A percentile compares a stretch with the other conserved stretches of the same genome.
phyloP scores from a whole-genome alignment of 176 grass and related monocot species.

The Oropetium thomaeum region DNA sequence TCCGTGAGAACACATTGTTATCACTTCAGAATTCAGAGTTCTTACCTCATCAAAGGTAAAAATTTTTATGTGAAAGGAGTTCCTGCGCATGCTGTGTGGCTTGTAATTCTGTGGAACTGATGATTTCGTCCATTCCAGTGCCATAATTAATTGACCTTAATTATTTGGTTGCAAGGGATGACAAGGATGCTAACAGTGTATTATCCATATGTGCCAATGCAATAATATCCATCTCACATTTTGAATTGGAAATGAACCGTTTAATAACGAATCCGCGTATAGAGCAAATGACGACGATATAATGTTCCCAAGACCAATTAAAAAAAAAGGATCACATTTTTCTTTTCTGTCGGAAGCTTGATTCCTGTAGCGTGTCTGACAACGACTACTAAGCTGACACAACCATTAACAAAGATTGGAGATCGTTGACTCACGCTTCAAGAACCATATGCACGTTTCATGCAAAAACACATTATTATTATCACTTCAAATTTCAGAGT shows the following conservation, averaged over 20 bases:
- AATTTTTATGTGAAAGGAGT: not conserved
- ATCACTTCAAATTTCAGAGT: not conserved
- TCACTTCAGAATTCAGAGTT: not conserved
- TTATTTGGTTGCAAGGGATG: not conserved
- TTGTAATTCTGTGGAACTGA: not conserved
- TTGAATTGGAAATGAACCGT: not conserved
- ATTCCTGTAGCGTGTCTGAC: conserved; percentile 13
- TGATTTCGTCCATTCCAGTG: too few relatives aligned
- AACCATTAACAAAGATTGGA: not conserved
- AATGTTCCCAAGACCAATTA: not conserved
- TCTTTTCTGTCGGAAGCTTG: too few relatives aligned
- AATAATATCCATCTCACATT: not conserved
- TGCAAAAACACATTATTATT: not conserved
- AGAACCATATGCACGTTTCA: too few relatives aligned
- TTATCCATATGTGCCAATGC: not conserved
- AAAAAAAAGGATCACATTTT: too few relatives aligned
- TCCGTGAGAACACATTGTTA: too few relatives aligned
- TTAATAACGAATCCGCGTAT: not conserved
- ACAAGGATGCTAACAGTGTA: not conserved
- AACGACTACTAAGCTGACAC: not conserved
- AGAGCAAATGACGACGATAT: not conserved
- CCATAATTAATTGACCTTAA: conserved; percentile 6
- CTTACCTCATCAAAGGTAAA: not conserved
- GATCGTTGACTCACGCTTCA: too few relatives aligned
- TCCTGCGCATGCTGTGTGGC: not conserved